Base-by-base conservation (phyloP, 805 yeast genomes). In the Candida incommunis region DNA sequence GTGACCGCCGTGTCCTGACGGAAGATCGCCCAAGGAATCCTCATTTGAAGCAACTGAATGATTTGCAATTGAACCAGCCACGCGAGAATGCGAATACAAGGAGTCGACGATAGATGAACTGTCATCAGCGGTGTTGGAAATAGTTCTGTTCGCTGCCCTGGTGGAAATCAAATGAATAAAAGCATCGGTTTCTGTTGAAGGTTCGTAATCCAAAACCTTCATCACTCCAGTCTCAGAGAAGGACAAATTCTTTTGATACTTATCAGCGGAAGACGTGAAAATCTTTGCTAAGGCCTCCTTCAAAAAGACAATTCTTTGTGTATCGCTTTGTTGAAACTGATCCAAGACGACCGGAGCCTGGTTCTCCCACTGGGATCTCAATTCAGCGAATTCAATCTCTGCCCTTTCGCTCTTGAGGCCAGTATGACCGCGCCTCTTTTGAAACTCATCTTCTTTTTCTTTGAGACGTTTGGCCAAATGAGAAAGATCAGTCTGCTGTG, bases 271-370 rank as follows among this genome's bases (percentile, higher is more conserved):
- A 35, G 75, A 72, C 9, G 82, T 73, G 59, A 75, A 74, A 55
- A 75, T 80, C 56, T 75, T 78, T 43, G 78, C 65, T 45, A 85
- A 68, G 44, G 78, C 70, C 45, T 77, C 78, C 58, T 82, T 80
- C 47, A 83, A 67, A 47, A 78, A 70, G 49, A 64, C 68, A 62
- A 74, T 68, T 65, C 82, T 75, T 61, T 66, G 65, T 54, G 66
- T 70, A 59, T 86, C 94, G 52, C 80, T 77, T 49, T 69, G 70
- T 57, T 85, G 92, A 58, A 86, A 80, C 51, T 76, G 75, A 52
- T 79, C 80, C 57, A 83, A 81, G 40, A 82, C 75, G 45, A 72
- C 76, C 2, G 94, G 90, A 2, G 92, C 90, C 58, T 79, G 78
- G 45, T 74, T 66, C 50, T 78, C 79, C 95, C 95, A 86, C 53